Percentiles rank a stretch among this genome's conserved stretches.
Conservation (phyloP, 768 basidiomycete species). For the Rhizopogon vulgaris region DNA sequence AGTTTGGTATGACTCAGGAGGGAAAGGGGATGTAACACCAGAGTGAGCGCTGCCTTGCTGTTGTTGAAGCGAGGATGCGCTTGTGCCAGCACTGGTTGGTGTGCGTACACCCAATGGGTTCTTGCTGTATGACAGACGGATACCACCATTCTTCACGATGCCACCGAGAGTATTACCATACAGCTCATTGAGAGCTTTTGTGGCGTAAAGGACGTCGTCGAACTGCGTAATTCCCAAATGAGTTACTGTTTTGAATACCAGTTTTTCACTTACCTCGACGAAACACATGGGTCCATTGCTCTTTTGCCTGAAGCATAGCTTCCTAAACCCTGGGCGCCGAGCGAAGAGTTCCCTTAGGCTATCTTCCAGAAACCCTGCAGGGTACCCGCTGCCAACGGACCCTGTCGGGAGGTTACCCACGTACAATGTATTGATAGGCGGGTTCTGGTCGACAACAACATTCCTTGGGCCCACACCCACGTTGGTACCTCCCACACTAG, state of each 20-base stretch:
- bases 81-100: slow-evolving; percentile 48
- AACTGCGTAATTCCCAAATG: slow-evolving; percentile 46
- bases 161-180: slow-evolving; percentile 91
- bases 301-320: slow-evolving; percentile 93
- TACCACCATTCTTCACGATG: slow-evolving; percentile 91
- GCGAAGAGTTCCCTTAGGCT: slow-evolving; percentile 78
- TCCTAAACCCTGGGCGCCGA: slow-evolving; percentile 76
- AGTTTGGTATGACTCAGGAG: slow-evolving; percentile 20
- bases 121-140: slow-evolving; percentile 95
- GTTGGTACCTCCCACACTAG: slow-evolving; percentile 21
- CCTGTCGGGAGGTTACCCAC: slow-evolving; percentile 95
- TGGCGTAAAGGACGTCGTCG: slow-evolving; percentile 80
- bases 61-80: slow-evolving; percentile 20
- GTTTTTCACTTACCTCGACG: slow-evolving; percentile 65
- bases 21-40: slow-evolving; percentile 22
- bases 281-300: slow-evolving; percentile 99
- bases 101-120: slow-evolving; percentile 93
- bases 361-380: slow-evolving; percentile 82
- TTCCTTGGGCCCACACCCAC: slow-evolving; percentile 27
- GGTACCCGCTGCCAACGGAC: slow-evolving; percentile 62
- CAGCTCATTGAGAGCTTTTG: slow-evolving; percentile 81
- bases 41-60: slow-evolving; percentile 16
- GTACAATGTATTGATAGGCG: slow-evolving; percentile 98
- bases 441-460: slow-evolving; percentile 77
- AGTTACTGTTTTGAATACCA: not conserved